phyloP scores from a whole-genome alignment of 208 protist species.

The Acanthamoeba quina region DNA sequence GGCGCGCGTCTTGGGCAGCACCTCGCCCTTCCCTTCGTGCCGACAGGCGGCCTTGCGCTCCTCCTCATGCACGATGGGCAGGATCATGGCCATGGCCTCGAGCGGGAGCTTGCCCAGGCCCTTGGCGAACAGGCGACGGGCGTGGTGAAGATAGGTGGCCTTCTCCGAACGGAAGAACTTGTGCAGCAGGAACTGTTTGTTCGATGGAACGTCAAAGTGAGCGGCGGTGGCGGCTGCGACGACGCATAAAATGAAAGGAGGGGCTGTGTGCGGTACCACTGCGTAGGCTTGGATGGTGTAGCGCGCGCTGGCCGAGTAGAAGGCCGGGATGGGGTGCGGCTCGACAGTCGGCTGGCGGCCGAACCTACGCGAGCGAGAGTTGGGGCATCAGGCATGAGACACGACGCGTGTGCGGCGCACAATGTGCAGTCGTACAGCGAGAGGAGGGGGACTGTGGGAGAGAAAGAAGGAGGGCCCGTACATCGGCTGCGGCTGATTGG shows the following conservation, averaged over 20 bases:
- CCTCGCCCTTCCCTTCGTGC: not conserved
- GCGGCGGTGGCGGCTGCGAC: not conserved
- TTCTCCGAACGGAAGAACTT: not conserved
- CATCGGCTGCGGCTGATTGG: not conserved
- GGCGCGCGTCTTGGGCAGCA: not conserved
- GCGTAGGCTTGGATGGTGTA: slow-evolving; percentile 37
- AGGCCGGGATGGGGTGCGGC: slow-evolving; percentile 14
- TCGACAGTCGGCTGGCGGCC: not conserved
- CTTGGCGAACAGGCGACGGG: not conserved
- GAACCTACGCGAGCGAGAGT: not conserved
- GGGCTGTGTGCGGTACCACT: not conserved
- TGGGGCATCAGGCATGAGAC: not conserved
- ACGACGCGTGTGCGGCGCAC: no score
- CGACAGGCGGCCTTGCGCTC: not conserved
- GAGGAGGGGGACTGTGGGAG: not conserved
- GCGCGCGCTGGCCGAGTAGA: not conserved
- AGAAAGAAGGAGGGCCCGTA: not conserved
- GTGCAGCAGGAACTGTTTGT: slow-evolving; percentile 7
- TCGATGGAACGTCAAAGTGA: not conserved
- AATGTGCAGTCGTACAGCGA: not conserved
- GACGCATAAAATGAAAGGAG: not conserved
- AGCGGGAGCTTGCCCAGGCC: not conserved
- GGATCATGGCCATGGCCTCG: not conserved
- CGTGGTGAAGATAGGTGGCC: not conserved
- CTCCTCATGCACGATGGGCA: not conserved